Base-by-base conservation (phyloP, 371 early-diverging fungal genomes). In the Lichtheimia hyalospora region DNA sequence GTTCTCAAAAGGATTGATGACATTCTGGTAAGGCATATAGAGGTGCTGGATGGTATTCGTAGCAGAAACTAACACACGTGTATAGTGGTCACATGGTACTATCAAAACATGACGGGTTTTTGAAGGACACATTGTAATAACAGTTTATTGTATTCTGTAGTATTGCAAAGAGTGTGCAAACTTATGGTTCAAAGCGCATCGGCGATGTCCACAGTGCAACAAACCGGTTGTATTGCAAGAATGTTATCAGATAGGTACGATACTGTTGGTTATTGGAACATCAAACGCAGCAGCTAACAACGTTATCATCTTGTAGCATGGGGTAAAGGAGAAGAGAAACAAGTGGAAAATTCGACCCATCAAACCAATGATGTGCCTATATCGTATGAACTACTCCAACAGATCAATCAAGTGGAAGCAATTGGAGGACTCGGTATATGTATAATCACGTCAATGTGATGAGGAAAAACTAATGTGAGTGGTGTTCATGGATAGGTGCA, bases 1-100 rank as follows among this genome's bases (percentile, higher is more conserved):
- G 14, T 74, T 87, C 48, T 66, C 64, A 0, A 68, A 79, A 42
- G 88, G 87, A 3, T 63, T 75, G n/a, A 63, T 90, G 41, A 86
- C 88, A 5, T 83, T 77, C 57, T 90, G 87, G 54, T 66, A 69
- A 41, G 60, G 67, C 41, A 76, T 82, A 46, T 77, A 3, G 7
- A 28, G 25, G 28, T 28, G 7, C 6, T 28, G 28, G 34, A 34
- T 34, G 34, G 34, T 34, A 2, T 6, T 34, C 10, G 2, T 34
- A 0, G 8, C 10, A 34, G 34, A 34, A 34, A 10, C 18, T 64
- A 20, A 8, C 24, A 41, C 18, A 6, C 41, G 46, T 49, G 39
- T 49, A 13, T 49, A 69, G 77, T 64, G 73, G 69, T 1, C 73
- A 76, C 54, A 61, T 65, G 44, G 72, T 65, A 39, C 25, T 8